These are phyloP conservation scores for Trichoderma atrobrunneum DNA, from an alignment of 2,329 filamentous ascomycete genomes.

Conservation along the genomic window DNA sequence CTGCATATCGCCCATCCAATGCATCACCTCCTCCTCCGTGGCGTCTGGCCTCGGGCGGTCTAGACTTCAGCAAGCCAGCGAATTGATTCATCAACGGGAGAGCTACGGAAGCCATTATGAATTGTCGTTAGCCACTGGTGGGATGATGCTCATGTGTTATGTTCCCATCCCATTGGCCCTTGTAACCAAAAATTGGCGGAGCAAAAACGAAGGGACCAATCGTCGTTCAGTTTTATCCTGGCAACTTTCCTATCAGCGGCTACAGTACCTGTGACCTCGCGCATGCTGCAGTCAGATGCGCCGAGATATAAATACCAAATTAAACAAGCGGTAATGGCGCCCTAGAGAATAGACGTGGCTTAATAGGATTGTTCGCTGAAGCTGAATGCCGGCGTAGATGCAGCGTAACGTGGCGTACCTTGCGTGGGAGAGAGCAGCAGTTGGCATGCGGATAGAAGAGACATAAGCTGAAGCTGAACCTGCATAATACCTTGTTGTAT, in stretches of 20 bases:
- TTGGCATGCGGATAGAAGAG: background rate
- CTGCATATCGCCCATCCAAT: background rate
- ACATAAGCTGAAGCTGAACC: background rate
- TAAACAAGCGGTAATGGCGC: background rate
- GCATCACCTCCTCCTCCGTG: background rate
- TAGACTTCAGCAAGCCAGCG: background rate
- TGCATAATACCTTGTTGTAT: background rate
- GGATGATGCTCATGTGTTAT: background rate
- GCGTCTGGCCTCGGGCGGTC: background rate
- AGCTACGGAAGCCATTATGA: background rate
- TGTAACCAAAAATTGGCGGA: background rate
- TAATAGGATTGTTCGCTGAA: background rate
- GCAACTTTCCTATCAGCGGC: background rate
- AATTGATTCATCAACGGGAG: background rate
- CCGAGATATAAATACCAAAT: background rate
- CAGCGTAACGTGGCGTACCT: background rate
- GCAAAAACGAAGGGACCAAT: background rate
- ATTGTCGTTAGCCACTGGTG: background rate
- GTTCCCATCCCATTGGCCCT: background rate
- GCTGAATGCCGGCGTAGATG: background rate
- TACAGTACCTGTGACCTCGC: background rate
- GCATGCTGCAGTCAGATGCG: slow-evolving; percentile 12
- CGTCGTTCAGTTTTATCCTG: background rate
- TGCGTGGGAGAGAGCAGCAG: background rate
- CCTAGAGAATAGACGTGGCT: background rate